phyloP scores from a whole-genome alignment of 2,329 filamentous ascomycete genomes.

The Fusarium heterosporum region DNA sequence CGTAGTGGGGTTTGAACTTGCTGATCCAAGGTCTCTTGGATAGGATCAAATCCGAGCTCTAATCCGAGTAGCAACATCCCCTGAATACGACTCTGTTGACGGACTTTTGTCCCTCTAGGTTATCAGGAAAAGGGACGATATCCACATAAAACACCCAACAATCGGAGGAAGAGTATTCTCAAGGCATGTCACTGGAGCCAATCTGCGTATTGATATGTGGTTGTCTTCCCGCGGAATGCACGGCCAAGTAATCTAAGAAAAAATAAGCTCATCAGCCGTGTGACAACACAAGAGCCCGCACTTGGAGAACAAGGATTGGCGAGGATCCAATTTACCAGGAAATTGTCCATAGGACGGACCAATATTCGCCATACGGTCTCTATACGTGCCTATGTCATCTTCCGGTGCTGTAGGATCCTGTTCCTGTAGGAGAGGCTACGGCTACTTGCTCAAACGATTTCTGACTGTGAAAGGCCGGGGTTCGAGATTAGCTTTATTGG shows the following conservation, averaged over 20 bases:
- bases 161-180: neutral
- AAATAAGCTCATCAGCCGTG: conserved; percentile 39
- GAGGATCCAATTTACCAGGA: conserved; percentile 36
- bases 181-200: neutral
- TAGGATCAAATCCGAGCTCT: conserved; percentile 22
- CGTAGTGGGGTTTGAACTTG: conserved; percentile 20
- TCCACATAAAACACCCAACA: neutral
- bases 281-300: conserved; percentile 23
- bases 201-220: neutral
- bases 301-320: conserved; percentile 13
- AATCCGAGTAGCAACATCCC: conserved; percentile 7
- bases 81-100: conserved; percentile 8
- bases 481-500: conserved; percentile 3
- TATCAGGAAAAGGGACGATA: neutral
- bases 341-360: conserved; percentile 23
- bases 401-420: neutral
- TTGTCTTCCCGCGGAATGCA: conserved; percentile 24
- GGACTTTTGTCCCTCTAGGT: neutral
- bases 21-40: conserved; percentile 20
- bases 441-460: conserved; percentile 1
- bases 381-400: conserved; percentile 5
- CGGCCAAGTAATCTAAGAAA: conserved; percentile 21
- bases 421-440: conserved; percentile 1
- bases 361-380: neutral
- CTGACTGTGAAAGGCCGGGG: conserved; percentile 1